Evolutionary conservation across 2,329 filamentous ascomycete species (phyloP), one percentile per base, ranked within the genome.

Genomic region (Penicillium sp.): DNA sequence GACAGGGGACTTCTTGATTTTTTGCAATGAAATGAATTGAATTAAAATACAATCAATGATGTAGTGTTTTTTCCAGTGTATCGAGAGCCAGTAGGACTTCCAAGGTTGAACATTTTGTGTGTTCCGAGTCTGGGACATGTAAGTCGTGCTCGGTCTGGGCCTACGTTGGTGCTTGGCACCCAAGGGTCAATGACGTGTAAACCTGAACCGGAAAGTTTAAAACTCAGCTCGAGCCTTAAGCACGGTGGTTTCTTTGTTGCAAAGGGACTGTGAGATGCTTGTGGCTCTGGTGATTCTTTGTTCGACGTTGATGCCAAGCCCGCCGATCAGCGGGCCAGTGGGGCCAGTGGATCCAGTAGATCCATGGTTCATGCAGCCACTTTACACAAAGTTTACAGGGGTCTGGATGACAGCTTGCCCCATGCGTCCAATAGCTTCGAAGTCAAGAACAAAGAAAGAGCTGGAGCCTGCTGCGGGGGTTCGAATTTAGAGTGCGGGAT

Each of bases 251-350:
- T 45, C 41, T 45, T 54, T 54, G 28, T 22, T 45, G 2, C 0
- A 15, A 35, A 28, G 14, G 25, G 15, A 7, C 25, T 28, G 28
- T 38, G 34, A 8, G 48, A 35, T 43, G 31, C n/a, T 4, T 25
- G 17, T 12, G 25, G 25, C 8, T 15, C 5, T 7, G n/a, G 4
- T 4, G 38, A 12, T 54, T 54, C 52, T 54, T 54, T 54, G 52
- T 54, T 47, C 8, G 52, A 54, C 52, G 39, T 54, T 37, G 52
- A 54, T 37, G 52, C 52, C 41, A 54, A 54, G 52, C n/a, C 52
- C 14, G 52, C 2, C 31, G 41, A 54, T 54, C 52, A 5, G 41
- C 34, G 52, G 52, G 22, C 25, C 17, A 12, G 39, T 37, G 48
- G 38, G 25, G 17, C 28, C 2, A 22, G 38, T 38, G 49, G 49